Base-by-base conservation (phyloP, 805 yeast genomes). In the Metschnikowia santaceciliae region DNA sequence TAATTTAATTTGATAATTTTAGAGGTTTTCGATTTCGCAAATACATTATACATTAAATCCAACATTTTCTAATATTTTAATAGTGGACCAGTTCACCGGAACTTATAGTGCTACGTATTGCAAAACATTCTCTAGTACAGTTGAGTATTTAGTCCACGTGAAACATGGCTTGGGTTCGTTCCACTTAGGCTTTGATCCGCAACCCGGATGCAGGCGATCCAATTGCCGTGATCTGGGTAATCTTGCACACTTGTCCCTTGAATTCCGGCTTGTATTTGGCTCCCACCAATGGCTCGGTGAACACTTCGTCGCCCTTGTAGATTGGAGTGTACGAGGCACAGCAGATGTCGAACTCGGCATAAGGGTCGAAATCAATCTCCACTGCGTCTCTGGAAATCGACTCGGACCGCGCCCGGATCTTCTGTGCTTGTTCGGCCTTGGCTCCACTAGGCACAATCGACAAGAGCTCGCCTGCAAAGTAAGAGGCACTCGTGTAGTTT, bases 151-250 rank as follows among this genome's bases (percentile, higher is more conserved):
- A 40, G 22, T 30, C 15, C 43, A 26, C 15, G 43, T 26, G 22
- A 11, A 13, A 26, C 33, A 17, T 26, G 42, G 13, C 47, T 26
- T 8, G 11, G 13, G 30, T 13, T 34, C 30, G 30, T 13, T 34
- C 10, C 36, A 34, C 36, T 37, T 47, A 54, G n/a, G 42, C 72
- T 52, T 63, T 62, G 46, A 80, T 76, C 56, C 95, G 83, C 62
- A 92, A 78, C 20, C 98, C 98, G 11, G 96, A 86, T 10, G 96
- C 94, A 17, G 94, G 88, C 14, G 92, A 90, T 17, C 99, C 99
- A 56, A 94, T 82, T 48, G 78, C 73, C 3, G 97, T 86, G 54
- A 95, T 75, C 46, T 77, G 68, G 1, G 97, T 87, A 54, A 94
- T 83, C 46, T 71, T 72, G 71, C 96, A 92, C 35, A 89, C 62